Evolutionary conservation across 345 rosid genomes (phyloP), one percentile per base, ranked within the genome.

Genomic region (Moringa oleifera): DNA sequence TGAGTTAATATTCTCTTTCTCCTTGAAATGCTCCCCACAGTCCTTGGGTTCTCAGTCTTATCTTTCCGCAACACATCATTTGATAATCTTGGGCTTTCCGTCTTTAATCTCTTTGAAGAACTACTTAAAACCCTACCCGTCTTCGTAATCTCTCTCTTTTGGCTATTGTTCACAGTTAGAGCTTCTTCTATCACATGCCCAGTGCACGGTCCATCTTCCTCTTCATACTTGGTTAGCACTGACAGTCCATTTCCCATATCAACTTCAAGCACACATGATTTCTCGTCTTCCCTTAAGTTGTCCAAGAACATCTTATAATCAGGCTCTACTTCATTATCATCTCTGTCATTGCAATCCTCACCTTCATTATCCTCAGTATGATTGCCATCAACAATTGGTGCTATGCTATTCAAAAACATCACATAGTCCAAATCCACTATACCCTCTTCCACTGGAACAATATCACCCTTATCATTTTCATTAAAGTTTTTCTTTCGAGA

Each of bases 241-340:
- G 66, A 55, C 25, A 25, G 13, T 60, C 57, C 72, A 55, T 24
- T 55, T 2, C 49, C 25, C 18, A 63, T 18, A 17, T 77, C 57
- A 58, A 61, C 36, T 58, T 69, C 70, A 23, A 73, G 65, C 20
- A 67, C 57, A 57, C 65, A 75, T 25, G 84, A 75, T 51, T 25
- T 28, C 28, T 67, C 69, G 52, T 77, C 70, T 62, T 17, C 68
- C 61, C 67, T 73, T 10, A 73, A 46, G 41, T 79, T 74, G 52
- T 75, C 68, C 55, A 74, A 65, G 69, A 83, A 79, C 59, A 18
- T 46, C 58, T 53, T 55, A 73, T 77, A 85, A 13, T 66, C 61
- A 19, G 69, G 66, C 68, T 89, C 86, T 1, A 33, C 21, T 25
- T 37, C 50, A 36, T n/a, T 56, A 11, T 20, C 31, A 62, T 47